Evolutionary conservation across 768 basidiomycete species (phyloP), one percentile per base, ranked within the genome.

Genomic region (Pluteus cervinus): DNA sequence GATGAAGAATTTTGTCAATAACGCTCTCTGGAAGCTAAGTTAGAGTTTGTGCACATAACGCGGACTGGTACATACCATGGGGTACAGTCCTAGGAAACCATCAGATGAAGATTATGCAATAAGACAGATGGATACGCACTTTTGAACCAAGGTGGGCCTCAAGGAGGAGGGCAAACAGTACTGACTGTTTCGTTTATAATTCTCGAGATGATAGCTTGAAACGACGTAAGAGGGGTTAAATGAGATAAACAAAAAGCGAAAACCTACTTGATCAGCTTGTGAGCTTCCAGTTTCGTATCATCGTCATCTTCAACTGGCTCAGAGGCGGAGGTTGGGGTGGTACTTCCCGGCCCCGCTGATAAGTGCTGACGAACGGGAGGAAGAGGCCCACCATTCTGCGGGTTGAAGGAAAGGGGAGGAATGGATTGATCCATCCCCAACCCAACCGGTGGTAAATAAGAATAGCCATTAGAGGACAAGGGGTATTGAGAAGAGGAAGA

Each of bases 151-250:
- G 4, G 91, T 91, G 1, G 91, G 90, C 4, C 86, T 76, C 32
- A 97, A 63, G 9, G 89, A 92, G 2, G 86, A 77, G 1, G 93
- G 93, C 5, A 97, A 66, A 51, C 85, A 87, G 54, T 97, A 97
- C 8, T 76, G 73, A 28, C 80, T 81, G 50, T 93, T 93, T 43
- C 84, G 69, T 53, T 80, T 83, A 56, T 79, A 91, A 50, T 94
- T 94, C 48, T 91, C 86, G 33, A 97, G 68, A 53, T 97, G 93
- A 58, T 94, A 93, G 42, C 88, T 89, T 35, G 18, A 29, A 3
- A 17, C 4, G 3, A 29, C 39, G 40, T 29, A 33, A 35, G 26
- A 40, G 41, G 9, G 33, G 7, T 17, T 4, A n/a, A 29, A 17
- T 41, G 18, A 9, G 36, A 17, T 20, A 5, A 8, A n/a, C 15